Evolutionary conservation across 345 rosid species (phyloP).

Genomic region (Salix udensis): DNA sequence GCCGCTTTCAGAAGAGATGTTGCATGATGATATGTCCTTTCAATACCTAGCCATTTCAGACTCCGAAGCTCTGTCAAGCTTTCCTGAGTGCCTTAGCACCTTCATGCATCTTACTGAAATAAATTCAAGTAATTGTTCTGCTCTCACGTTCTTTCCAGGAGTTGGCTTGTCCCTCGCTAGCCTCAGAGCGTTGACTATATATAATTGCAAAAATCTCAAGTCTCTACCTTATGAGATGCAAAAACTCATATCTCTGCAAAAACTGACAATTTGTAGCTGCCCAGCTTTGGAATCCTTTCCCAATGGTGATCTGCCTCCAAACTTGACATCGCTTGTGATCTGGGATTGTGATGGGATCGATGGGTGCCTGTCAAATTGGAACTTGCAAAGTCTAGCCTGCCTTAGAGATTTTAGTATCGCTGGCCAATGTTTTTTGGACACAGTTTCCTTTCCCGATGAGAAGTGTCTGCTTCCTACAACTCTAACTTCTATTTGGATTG

Average conservation of each 20-base stretch:
- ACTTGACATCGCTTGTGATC: constrained; percentile 7
- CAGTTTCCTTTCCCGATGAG: not conserved
- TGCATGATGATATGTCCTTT: constrained; percentile 14
- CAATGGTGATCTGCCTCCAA: constrained; percentile 14
- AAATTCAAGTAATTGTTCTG: too few relatives aligned
- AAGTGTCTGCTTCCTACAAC: not conserved
- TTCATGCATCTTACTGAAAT: not conserved
- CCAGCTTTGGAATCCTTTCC: constrained; percentile 14
- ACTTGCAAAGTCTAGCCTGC: constrained; percentile 11
- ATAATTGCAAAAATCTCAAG: constrained; percentile 1
- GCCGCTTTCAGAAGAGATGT: constrained; percentile 5
- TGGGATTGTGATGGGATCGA: constrained; percentile 10
- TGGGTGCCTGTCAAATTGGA: constrained; percentile 17
- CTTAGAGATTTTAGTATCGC: constrained; percentile 18
- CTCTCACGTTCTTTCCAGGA: constrained; percentile 8
- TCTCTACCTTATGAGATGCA: constrained; percentile 10
- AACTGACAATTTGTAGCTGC: constrained; percentile 4
- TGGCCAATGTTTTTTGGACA: constrained; percentile 4
- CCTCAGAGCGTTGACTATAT: not conserved
- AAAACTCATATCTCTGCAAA: constrained; percentile 14
- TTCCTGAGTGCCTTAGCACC: not conserved
- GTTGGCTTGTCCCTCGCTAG: not conserved
- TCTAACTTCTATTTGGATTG: not conserved
- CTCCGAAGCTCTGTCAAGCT: not conserved
- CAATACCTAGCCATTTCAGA: constrained; percentile 2